These are phyloP conservation scores for Metarhizium guizhouense DNA, from an alignment of 2,329 filamentous ascomycete genomes.

Conservation along the genomic window DNA sequence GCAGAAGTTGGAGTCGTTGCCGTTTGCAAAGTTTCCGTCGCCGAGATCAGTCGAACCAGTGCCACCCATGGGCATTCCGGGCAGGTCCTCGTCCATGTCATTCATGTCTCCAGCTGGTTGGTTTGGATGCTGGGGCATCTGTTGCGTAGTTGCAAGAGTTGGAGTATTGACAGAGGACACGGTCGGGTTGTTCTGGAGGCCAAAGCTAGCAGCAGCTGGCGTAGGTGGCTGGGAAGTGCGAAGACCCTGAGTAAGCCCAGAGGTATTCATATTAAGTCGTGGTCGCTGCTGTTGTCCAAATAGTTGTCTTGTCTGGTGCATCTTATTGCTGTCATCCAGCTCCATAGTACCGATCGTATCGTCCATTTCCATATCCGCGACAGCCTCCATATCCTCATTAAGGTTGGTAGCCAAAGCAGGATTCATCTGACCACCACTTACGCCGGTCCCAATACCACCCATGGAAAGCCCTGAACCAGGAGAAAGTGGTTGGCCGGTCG, in stretches of 20 bases:
- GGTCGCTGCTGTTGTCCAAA: slow-evolving; percentile 58
- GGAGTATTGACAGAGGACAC: slow-evolving; percentile 97
- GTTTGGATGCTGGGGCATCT: slow-evolving; percentile 51
- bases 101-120: slow-evolving; percentile 44
- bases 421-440: slow-evolving; percentile 29
- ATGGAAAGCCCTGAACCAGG: slow-evolving; percentile 28
- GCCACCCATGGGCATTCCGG: slow-evolving; percentile 52
- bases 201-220: slow-evolving; percentile 67
- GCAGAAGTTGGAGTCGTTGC: slow-evolving; percentile 39
- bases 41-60: slow-evolving; percentile 44
- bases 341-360: slow-evolving; percentile 63
- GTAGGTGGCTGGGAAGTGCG: slow-evolving; percentile 81
- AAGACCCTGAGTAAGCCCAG: slow-evolving; percentile 67
- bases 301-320: slow-evolving; percentile 61
- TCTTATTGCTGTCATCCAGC: slow-evolving; percentile 51
- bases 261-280: slow-evolving; percentile 72
- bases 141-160: slow-evolving; percentile 73
- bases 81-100: slow-evolving; percentile 67
- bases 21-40: slow-evolving; percentile 44
- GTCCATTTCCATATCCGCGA: slow-evolving; percentile 96
- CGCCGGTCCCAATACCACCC: slow-evolving; percentile 20
- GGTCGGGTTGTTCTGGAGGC: slow-evolving; percentile 85
- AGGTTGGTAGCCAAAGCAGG: slow-evolving; percentile 31
- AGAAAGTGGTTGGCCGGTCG: slow-evolving; percentile 24
- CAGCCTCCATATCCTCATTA: slow-evolving; percentile 65